These are phyloP conservation scores for Deinandra increscens DNA, from an alignment of 129 eudicot species.

Conservation along the genomic window DNA sequence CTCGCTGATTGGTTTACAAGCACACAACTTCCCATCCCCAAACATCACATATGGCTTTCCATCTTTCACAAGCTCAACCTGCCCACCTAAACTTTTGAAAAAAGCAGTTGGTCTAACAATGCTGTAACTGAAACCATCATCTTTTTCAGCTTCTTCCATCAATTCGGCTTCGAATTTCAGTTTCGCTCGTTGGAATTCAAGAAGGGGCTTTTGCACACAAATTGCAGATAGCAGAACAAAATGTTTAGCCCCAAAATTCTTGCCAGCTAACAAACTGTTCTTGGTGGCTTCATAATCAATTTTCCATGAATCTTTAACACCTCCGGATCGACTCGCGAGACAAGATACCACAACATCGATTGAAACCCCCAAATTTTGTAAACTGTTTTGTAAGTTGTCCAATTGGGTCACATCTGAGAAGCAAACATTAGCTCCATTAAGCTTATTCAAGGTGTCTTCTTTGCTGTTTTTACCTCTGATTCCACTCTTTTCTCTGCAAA, in stretches of 20 bases:
- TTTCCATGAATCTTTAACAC: conserved; percentile 89
- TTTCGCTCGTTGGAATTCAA: conserved; percentile 88
- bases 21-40: conserved; percentile 91
- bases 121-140: conserved; percentile 62
- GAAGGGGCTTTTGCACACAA: conserved; percentile 95
- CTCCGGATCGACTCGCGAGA: conserved; percentile 84
- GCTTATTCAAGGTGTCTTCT: conserved; percentile 59
- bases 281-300: conserved; percentile 91
- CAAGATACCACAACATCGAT: conserved; percentile 91
- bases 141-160: conserved; percentile 52
- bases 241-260: conserved; percentile 69
- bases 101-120: conserved; percentile 94
- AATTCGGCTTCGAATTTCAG: conserved; percentile 86
- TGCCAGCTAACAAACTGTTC: conserved; percentile 79
- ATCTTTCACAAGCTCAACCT: conserved; percentile 83
- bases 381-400: conserved; percentile 54
- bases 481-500: conserved; percentile 89
- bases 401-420: conserved; percentile 84
- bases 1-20: conserved; percentile 95
- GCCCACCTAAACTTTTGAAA: conserved; percentile 93
- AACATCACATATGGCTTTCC: conserved; percentile 99
- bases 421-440: conserved; percentile 78
- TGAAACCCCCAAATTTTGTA: conserved; percentile 54
- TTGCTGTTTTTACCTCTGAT: conserved; percentile 60
- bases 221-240: conserved; percentile 87